Evolutionary conservation across 345 rosid species (phyloP), one percentile per base, ranked within the genome.

Genomic region (Eucalyptus sideroxylon): DNA sequence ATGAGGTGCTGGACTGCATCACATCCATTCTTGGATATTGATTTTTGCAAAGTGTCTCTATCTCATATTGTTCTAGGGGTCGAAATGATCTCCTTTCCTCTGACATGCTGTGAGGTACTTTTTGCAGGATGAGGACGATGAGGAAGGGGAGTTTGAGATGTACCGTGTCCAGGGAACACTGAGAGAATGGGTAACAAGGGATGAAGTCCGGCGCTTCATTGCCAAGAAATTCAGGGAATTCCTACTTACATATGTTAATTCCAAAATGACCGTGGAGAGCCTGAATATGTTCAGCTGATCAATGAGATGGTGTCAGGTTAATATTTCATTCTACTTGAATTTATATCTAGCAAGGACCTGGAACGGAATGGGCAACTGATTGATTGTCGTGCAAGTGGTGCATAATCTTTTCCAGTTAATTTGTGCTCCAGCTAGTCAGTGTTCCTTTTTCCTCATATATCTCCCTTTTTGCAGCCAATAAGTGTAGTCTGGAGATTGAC

Each of bases 151-250:
- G 93, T 96, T 94, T 92, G 98, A 96, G 93, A 96, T 97, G 99
- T 98, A 98, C 91, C 92, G 96, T 2, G 97, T 98, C 45, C 99
- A 98, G 89, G 99, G 99, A 91, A 96, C 97, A 21, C 62, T 98
- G 86, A 94, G 99, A 90, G 99, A 98, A 92, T 98, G 99, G 99
- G 99, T 98, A 89, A 96, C 97, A 31, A 94, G 99, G 91, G 99
- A 97, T 89, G 99, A 98, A 95, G 98, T 97, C 47, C 96, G 98
- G 2, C 98, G 99, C 44, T 98, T 98, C 83, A 96, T 98, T 85
- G 97, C 96, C 21, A 96, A 93, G 90, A 98, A 98, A 95, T 98
- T 97, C 89, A 96, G 93, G 92, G 98, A 98, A 88, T 97, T 98
- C 91, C 89, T 98, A 80, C 97, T 97, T 27, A 96, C 98, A 2